Conservation (phyloP, 176 grass and related monocot species). For the Paspalum vaginatum region DNA sequence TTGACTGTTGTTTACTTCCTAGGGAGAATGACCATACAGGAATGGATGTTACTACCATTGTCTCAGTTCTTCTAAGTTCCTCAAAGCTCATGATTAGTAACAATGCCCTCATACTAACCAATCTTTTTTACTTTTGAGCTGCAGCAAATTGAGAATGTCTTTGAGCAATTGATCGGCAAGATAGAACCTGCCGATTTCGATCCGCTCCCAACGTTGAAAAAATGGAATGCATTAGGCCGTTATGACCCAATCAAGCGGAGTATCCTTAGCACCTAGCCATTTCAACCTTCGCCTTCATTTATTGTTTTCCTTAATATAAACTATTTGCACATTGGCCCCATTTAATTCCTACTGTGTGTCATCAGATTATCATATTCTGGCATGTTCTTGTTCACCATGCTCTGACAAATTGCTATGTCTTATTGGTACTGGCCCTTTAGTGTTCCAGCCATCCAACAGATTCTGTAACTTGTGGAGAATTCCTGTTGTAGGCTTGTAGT, state of each 20-base stretch:
- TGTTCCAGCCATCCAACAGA: background rate
- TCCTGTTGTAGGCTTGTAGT: background rate
- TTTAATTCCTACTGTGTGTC: background rate
- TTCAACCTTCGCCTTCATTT: background rate
- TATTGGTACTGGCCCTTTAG: background rate
- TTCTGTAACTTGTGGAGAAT: conserved; percentile 26
- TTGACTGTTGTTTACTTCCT: background rate
- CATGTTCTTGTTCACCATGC: background rate
- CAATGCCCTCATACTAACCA: background rate
- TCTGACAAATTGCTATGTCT: background rate
- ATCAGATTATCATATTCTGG: background rate
- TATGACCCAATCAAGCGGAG: conserved; percentile 63
- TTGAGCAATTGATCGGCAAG: conserved; percentile 49
- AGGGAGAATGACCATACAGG: background rate
- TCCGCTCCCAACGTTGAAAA: conserved; percentile 40
- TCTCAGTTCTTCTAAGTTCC: background rate
- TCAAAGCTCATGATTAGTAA: background rate
- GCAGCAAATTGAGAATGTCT: conserved; percentile 42
- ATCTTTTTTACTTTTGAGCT: conserved; percentile 30
- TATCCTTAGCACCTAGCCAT: conserved; percentile 45
- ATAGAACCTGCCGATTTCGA: conserved; percentile 52
- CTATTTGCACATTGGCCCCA: background rate
- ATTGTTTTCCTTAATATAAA: background rate
- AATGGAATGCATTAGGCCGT: conserved; percentile 46
- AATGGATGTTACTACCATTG: background rate